Evolutionary conservation across 768 basidiomycete genomes (phyloP).

Genomic region (Pleurotus djamor): DNA sequence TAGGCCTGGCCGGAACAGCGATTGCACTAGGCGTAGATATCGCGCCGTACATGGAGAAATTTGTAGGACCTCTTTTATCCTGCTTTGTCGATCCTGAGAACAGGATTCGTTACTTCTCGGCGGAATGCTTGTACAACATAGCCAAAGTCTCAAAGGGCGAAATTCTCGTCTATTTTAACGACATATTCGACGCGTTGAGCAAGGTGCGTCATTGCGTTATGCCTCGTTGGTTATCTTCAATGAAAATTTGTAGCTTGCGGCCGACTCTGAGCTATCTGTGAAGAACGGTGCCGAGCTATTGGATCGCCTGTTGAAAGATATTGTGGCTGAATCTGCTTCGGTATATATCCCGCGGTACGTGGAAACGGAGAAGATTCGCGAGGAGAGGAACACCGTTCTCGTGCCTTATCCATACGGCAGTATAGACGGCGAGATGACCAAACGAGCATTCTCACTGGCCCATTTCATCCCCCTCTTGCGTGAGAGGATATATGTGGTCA

Average conservation of each 20-base stretch:
- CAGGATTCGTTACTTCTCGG: slow-evolving; percentile 95
- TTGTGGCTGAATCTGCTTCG: slow-evolving; percentile 94
- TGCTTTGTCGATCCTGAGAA: slow-evolving; percentile 96
- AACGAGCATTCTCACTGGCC: slow-evolving; percentile 89
- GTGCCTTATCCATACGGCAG: slow-evolving; percentile 61
- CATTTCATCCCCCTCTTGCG: slow-evolving; percentile 93
- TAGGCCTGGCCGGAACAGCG: slow-evolving; percentile 95
- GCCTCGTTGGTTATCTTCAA: too few species aligned
- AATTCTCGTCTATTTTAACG: slow-evolving; percentile 95
- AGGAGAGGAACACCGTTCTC: slow-evolving; percentile 61
- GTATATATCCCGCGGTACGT: slow-evolving; percentile 89
- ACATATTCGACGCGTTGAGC: slow-evolving; percentile 95
- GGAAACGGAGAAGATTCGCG: slow-evolving; percentile 70
- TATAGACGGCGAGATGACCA: slow-evolving; percentile 39
- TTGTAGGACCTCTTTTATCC: slow-evolving; percentile 82
- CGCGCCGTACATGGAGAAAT: slow-evolving; percentile 91
- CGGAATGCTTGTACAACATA: slow-evolving; percentile 98
- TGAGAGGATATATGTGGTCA: slow-evolving; percentile 93
- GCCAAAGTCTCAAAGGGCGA: slow-evolving; percentile 97
- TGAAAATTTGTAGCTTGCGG: slow-evolving; percentile 96
- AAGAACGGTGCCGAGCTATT: slow-evolving; percentile 98
- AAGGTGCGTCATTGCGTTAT: slow-evolving; percentile 65
- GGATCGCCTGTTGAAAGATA: slow-evolving; percentile 96
- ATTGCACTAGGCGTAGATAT: slow-evolving; percentile 94
- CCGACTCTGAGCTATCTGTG: slow-evolving; percentile 93